Evolutionary conservation across 495 filamentous ascomycete species (phyloP).

Genomic region (Aspergillus kassunensis): DNA sequence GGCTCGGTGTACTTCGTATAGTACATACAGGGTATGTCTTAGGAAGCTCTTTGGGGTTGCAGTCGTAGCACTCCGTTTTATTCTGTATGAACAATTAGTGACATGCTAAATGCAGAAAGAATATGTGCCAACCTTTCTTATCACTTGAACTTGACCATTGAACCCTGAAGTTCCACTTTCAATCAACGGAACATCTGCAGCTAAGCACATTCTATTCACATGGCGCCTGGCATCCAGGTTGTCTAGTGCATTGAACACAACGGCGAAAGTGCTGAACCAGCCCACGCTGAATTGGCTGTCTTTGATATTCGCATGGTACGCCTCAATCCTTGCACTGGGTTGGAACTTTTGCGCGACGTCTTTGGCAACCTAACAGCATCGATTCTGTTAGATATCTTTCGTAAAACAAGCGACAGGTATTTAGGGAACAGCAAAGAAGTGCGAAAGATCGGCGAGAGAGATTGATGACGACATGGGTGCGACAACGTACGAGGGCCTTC

Average conservation of each 20-base stretch:
- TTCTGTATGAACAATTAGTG: conserved; percentile 50
- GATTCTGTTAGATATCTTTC: conserved; percentile 13
- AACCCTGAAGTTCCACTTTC: conserved; percentile 98
- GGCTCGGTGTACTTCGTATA: conserved; percentile 88
- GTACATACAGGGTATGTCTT: conserved; percentile 95
- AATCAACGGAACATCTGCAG: conserved; percentile 84
- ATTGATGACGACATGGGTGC: background rate
- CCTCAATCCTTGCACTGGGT: conserved; percentile 79
- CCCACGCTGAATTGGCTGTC: conserved; percentile 84
- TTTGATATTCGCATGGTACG: conserved; percentile 94
- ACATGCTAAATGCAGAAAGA: background rate
- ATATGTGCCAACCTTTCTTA: conserved; percentile 61
- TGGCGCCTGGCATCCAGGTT: conserved; percentile 92
- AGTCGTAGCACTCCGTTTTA: conserved; percentile 96
- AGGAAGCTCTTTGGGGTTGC: conserved; percentile 78
- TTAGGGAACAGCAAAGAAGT: background rate
- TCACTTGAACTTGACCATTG: conserved; percentile 96
- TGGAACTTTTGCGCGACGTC: conserved; percentile 91
- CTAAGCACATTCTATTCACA: conserved; percentile 96
- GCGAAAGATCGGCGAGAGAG: conserved; percentile 6
- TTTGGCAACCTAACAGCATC: conserved; percentile 72
- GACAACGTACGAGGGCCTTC: conserved; percentile 75
- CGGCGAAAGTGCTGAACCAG: conserved; percentile 77
- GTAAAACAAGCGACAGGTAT: background rate
- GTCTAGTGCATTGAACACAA: conserved; percentile 97